Evolutionary conservation across 805 yeast genomes (phyloP).

Genomic region (Trichomonascus vanleenenianus): DNA sequence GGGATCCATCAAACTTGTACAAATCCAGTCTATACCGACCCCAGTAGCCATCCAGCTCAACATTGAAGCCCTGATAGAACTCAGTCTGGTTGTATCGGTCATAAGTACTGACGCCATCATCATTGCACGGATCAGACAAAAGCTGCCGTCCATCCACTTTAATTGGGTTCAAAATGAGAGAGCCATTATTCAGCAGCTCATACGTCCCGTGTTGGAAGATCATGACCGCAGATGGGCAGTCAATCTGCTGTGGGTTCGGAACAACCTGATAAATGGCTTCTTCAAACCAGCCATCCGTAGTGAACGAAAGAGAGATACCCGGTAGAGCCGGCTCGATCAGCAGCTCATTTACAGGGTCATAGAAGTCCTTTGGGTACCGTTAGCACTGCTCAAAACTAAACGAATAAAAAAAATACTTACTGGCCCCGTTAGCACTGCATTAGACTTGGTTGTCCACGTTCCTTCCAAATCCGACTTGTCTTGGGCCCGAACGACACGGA

Average conservation of each 20-base stretch:
- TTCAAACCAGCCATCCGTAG: slow-evolving; percentile 86
- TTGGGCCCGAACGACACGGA: neutral
- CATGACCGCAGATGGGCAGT: slow-evolving; percentile 76
- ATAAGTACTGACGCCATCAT: slow-evolving; percentile 42
- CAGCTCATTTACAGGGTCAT: slow-evolving; percentile 92
- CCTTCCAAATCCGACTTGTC: slow-evolving; percentile 46
- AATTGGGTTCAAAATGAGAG: slow-evolving; percentile 63
- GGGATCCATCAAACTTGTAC: slow-evolving; percentile 63
- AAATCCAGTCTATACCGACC: slow-evolving; percentile 74
- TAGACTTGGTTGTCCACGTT: slow-evolving; percentile 93
- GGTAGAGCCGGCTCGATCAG: slow-evolving; percentile 93
- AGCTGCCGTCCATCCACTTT: slow-evolving; percentile 89
- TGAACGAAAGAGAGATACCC: slow-evolving; percentile 88
- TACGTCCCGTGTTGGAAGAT: slow-evolving; percentile 89
- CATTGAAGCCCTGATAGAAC: slow-evolving; percentile 47
- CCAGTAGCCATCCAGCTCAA: slow-evolving; percentile 66
- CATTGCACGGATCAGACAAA: slow-evolving; percentile 79
- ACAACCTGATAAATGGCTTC: slow-evolving; percentile 76
- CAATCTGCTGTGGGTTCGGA: slow-evolving; percentile 45
- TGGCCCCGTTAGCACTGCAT: slow-evolving; percentile 96
- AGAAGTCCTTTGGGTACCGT: slow-evolving; percentile 41
- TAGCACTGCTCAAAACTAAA: neutral
- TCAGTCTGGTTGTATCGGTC: slow-evolving; percentile 65
- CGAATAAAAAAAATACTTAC: slow-evolving; percentile 32
- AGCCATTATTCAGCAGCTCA: slow-evolving; percentile 51